Conservation (phyloP, 192 early-diverging fungal species). For the Entophlyctis helioformis region DNA sequence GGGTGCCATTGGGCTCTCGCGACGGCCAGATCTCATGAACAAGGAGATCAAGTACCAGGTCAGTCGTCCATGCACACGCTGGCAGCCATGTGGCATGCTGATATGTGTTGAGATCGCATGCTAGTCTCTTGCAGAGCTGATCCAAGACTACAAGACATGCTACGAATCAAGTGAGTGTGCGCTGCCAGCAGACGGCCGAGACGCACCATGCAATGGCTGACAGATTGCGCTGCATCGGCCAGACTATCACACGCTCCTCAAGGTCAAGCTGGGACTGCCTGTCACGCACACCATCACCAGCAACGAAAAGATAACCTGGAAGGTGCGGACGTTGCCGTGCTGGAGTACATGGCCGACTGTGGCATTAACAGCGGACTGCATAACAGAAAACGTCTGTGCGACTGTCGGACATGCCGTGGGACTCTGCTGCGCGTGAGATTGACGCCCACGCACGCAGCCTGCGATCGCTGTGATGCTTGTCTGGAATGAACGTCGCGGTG, state of each 20-base stretch:
- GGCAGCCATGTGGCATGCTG: not conserved
- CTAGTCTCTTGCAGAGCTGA: conserved; percentile 12
- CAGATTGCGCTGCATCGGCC: not conserved
- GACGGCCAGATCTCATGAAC: conserved; percentile 26
- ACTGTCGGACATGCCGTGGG: too few species aligned
- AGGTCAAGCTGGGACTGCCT: conserved; percentile 23
- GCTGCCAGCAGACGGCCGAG: not conserved
- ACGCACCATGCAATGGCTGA: not conserved
- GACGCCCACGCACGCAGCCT: too few species aligned
- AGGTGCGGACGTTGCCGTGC: too few species aligned
- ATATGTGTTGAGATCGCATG: too few species aligned
- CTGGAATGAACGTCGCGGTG: too few species aligned
- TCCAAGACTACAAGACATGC: conserved; percentile 16
- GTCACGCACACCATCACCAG: conserved; percentile 14
- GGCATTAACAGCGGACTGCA: too few species aligned
- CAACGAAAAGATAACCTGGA: conserved; percentile 22
- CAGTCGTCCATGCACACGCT: not conserved
- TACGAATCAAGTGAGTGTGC: conserved; percentile 14
- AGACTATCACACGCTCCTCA: conserved; percentile 18
- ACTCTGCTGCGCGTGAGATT: too few species aligned
- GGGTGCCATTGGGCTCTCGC: conserved; percentile 31
- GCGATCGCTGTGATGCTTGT: too few species aligned
- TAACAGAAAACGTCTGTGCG: too few species aligned
- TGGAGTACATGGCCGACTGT: too few species aligned
- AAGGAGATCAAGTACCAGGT: conserved; percentile 19